Evolutionary conservation across 805 yeast species (phyloP).

Genomic region (Ascoidea rubescens): DNA sequence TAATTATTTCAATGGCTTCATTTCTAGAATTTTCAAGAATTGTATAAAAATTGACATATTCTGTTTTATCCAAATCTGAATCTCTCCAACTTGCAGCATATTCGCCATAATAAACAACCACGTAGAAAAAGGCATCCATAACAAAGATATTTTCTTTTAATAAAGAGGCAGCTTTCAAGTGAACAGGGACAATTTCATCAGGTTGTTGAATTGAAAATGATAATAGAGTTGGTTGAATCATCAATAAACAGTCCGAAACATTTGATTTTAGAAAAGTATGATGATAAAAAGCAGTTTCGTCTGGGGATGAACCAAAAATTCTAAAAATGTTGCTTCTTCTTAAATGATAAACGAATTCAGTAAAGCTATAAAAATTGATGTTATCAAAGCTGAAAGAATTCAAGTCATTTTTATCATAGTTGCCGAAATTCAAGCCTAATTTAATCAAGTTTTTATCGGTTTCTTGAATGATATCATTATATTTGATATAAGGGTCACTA

Average conservation of each 20-base stretch:
- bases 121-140: constrained; percentile 15
- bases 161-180: constrained; percentile 11
- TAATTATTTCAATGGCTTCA: constrained; percentile 27
- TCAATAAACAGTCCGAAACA: constrained; percentile 12
- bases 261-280: constrained; percentile 17
- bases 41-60: constrained; percentile 24
- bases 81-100: constrained; percentile 23
- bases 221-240: constrained; percentile 21
- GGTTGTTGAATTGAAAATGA: constrained; percentile 1
- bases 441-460: constrained; percentile 18
- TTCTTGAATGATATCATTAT: constrained; percentile 16
- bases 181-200: constrained; percentile 36
- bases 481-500: constrained; percentile 14
- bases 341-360: constrained; percentile 21
- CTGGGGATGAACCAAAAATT: constrained; percentile 29
- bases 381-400: constrained; percentile 1
- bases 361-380: constrained; percentile 14
- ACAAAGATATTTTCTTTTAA: constrained; percentile 11
- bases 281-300: constrained; percentile 29
- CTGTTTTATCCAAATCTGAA: constrained; percentile 24
- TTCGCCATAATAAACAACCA: constrained; percentile 14
- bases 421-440: constrained; percentile 20
- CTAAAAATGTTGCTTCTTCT: constrained; percentile 23
- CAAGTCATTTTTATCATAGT: not conserved
- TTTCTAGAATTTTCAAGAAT: constrained; percentile 29